Conservation (phyloP, 495 filamentous ascomycete genomes). For the Aspergillus egyptiacus region DNA sequence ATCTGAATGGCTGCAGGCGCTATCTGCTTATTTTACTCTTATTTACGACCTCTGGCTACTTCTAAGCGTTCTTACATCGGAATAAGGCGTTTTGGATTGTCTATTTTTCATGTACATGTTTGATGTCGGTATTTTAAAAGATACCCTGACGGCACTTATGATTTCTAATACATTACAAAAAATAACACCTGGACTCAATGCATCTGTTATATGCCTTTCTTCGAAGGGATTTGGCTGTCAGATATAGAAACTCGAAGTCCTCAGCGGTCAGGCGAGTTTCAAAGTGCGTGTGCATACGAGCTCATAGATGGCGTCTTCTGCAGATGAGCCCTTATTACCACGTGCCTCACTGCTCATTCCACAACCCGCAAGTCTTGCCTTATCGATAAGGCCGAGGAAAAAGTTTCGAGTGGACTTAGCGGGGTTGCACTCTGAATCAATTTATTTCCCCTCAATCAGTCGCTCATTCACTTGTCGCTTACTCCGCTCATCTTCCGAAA, state of each 20-base stretch:
- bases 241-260: too few relatives aligned
- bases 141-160: slow-evolving; percentile 22
- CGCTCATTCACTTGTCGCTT: background rate
- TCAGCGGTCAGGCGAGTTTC: too few relatives aligned
- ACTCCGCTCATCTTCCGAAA: background rate
- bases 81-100: slow-evolving; percentile 6
- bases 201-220: too few relatives aligned
- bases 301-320: background rate
- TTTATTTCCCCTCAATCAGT: background rate
- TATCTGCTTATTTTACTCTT: slow-evolving; percentile 4
- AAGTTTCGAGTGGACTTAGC: slow-evolving; percentile 7
- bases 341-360: background rate
- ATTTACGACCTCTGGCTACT: background rate
- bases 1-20: background rate
- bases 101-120: slow-evolving; percentile 7
- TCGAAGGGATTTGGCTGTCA: too few relatives aligned
- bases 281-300: slow-evolving; percentile 10
- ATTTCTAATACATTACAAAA: slow-evolving; percentile 17
- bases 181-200: too few relatives aligned
- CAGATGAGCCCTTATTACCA: slow-evolving; percentile 5
- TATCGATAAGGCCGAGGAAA: slow-evolving; percentile 20
- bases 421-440: slow-evolving; percentile 8
- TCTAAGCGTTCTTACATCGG: slow-evolving; percentile 14
- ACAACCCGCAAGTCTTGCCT: slow-evolving; percentile 9
- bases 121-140: slow-evolving; percentile 21